A percentile compares a stretch with the other conserved stretches of the same genome.
These are phyloP conservation scores for Funneliformis caledonium DNA, from an alignment of 371 early-diverging fungal species.

Conservation along the genomic window DNA sequence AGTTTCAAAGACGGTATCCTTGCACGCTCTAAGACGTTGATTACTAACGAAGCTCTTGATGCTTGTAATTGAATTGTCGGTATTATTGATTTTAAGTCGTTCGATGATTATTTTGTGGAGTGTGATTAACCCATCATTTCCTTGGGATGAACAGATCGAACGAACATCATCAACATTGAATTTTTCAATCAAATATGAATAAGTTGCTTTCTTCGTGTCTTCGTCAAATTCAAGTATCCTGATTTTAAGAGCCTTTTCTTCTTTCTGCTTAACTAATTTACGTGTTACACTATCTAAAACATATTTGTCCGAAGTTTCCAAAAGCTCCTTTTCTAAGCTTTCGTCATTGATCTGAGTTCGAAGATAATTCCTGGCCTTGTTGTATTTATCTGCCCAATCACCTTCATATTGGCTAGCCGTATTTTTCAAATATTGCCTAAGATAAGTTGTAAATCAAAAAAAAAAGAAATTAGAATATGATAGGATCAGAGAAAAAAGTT, in stretches of 20 bases:
- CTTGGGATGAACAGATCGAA: neutral
- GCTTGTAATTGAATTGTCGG: neutral
- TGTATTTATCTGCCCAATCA: neutral
- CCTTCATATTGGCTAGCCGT: neutral
- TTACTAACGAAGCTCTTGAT: neutral
- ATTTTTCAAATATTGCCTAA: slow-evolving; percentile 13
- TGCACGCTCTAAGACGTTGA: neutral
- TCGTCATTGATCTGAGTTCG: neutral
- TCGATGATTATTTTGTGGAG: neutral
- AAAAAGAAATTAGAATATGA: too few relatives aligned
- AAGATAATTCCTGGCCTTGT: neutral
- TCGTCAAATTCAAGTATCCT: neutral
- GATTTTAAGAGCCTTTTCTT: neutral
- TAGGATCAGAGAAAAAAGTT: too few relatives aligned
- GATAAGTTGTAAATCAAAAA: neutral
- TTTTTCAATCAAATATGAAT: neutral
- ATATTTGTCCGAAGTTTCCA: neutral
- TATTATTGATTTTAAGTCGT: neutral
- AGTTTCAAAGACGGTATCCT: neutral
- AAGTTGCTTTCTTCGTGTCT: neutral
- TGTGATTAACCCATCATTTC: neutral
- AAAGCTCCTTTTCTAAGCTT: neutral
- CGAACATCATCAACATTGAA: neutral
- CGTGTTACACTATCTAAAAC: neutral
- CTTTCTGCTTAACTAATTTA: neutral